Base-by-base conservation (phyloP, 805 yeast species). In the Myxozyma neotropica region DNA sequence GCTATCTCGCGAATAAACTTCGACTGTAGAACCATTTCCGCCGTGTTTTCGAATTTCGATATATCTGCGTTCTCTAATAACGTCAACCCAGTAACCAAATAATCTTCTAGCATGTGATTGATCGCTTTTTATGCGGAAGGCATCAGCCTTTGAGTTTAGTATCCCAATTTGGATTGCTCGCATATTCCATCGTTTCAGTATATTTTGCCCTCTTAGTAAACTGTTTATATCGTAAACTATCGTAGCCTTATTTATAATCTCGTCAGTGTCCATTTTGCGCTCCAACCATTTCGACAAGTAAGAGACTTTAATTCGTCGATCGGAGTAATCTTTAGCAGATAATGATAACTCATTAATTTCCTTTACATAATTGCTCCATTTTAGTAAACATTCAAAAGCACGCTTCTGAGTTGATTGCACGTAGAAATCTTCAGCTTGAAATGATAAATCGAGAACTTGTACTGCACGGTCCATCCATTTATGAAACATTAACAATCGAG, bases 131-230 rank as follows among this genome's bases (percentile, higher is more conserved):
- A 46, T 51, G 5, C 39, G 27, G 47, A 60, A 62, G 17, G 47
- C 47, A 27, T 51, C 60, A 7, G 66, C 64, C 31, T 43, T 47
- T 19, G 52, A 44, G 12, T 39, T 36, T 35, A 60, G 29, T 13
- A 62, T 62, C n/a, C 57, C 61, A 19, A 62, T 21, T 33, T 59
- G 66, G 12, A 59, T 23, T 3, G 59, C 40, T 1, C 33, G 33
- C 55, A 52, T 55, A 23, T 56, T 62, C 66, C 66, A 62, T 12
- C 50, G 39, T 19, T 65, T 57, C 1, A 62, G 15, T 5, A 59
- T 17, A 21, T 47, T 35, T 43, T 59, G 64, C 7, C 54, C 66
- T 19, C 49, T 55, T 10, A 58, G 61, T 17, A 62, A 36, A 43
- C 36, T 43, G 51, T 59, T 55, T 31, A 59, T 55, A 19, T 59